Base-by-base conservation (phyloP, 768 basidiomycete species). In the Panellus pusillus region DNA sequence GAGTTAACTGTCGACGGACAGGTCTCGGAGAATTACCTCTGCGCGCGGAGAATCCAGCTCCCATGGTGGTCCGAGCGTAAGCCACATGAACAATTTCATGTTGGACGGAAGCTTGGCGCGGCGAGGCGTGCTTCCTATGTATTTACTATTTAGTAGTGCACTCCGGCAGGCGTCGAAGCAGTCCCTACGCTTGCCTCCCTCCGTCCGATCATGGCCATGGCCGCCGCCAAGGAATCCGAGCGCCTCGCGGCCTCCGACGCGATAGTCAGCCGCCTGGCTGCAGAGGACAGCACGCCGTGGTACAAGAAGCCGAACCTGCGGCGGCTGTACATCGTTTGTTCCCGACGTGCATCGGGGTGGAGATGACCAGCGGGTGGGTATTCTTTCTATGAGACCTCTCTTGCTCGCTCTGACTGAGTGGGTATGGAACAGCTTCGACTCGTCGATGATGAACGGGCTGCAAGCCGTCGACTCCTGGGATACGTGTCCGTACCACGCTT, bases 291-390 rank as follows among this genome's bases (percentile, higher is more conserved):
- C 36, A 73, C 72, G 6, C 80, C 82, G 37, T 87, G 85, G 84
- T 85, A 84, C 65, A 65, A 62, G 57, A 87, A 86, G 59, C 82
- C 72, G 2, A 86, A 86, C 57, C 68, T 87, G 54, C 70, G 83
- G 18, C 32, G 72, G 18, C 58, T 85, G 39, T 86, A 86, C 65
- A 52, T 86, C 20, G 43, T 84, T 72, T 85, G 65, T 69, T 84
- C 55, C 84, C 82, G 13, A 80, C 83, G 36, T 81, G 80, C 55
- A 76, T 83, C 27, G 82, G 82, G 19, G 80, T 82, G 14, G 83
- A 83, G 66, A 83, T 82, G 77, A 83, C 82, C 1, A 79, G 78
- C 62, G 81, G 81, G n/a, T n/a, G n/a, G n/a, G 78, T 81, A 57
- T 47, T 74, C 67, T 9, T 41, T 43, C 17, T 51, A 24, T 24